Percentiles rank a stretch among this genome's conserved stretches.
These are phyloP conservation scores for Kernera saxatilis DNA, from an alignment of 345 rosid genomes.

Conservation along the genomic window DNA sequence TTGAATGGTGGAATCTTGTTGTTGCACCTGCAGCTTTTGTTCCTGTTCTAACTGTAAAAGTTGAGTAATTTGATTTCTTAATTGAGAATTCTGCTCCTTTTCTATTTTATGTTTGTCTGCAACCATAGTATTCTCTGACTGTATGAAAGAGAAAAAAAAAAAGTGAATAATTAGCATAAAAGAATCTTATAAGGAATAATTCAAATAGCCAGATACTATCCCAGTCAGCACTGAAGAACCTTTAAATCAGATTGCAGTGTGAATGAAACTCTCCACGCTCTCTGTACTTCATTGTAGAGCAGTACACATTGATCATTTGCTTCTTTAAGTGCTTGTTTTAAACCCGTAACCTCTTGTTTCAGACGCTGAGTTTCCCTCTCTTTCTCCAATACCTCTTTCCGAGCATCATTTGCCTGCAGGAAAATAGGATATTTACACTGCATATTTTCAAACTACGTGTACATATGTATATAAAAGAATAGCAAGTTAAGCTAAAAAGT, in stretches of 20 bases:
- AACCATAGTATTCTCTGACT: constrained; percentile 87
- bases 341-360: constrained; percentile 66
- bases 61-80: constrained; percentile 69
- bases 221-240: constrained; percentile 40
- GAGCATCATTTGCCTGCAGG: constrained; percentile 83
- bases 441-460: neutral
- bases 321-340: constrained; percentile 75
- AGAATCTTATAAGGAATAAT: neutral
- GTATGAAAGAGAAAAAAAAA: constrained; percentile 33
- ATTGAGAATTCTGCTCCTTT: constrained; percentile 83
- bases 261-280: constrained; percentile 99
- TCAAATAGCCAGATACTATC: neutral
- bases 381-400: constrained; percentile 81
- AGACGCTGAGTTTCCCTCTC: constrained; percentile 83
- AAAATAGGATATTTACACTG: neutral
- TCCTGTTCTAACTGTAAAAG: constrained; percentile 67
- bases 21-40: constrained; percentile 62
- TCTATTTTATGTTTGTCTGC: constrained; percentile 70
- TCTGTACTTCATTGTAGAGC: constrained; percentile 93
- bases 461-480: neutral
- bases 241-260: constrained; percentile 88
- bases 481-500: neutral
- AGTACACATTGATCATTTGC: constrained; percentile 93
- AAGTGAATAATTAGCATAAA: neutral
- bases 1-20: constrained; percentile 71